Evolutionary conservation across 2,329 filamentous ascomycete species (phyloP).

Genomic region (Davidsoniella australis): DNA sequence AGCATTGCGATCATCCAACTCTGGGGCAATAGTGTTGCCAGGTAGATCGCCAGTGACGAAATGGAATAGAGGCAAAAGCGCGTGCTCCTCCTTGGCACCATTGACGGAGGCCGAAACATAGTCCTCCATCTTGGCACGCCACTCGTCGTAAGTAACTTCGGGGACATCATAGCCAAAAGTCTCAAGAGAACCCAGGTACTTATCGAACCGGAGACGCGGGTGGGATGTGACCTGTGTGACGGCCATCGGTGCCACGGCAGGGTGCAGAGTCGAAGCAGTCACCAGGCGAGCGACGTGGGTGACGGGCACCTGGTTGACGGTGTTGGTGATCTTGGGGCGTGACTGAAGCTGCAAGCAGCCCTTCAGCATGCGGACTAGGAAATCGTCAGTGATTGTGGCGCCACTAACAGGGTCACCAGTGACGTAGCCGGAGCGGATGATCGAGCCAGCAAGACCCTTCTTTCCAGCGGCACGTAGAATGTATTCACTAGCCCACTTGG

Average conservation of each 20-base stretch:
- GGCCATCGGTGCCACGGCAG: slow-evolving; percentile 23
- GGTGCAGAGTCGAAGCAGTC: slow-evolving; percentile 53
- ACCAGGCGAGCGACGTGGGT: slow-evolving; percentile 69
- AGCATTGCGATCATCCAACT: slow-evolving; percentile 48
- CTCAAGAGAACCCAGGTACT: slow-evolving; percentile 55
- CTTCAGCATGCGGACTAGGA: slow-evolving; percentile 72
- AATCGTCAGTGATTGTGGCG: slow-evolving; percentile 70
- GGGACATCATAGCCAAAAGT: slow-evolving; percentile 57
- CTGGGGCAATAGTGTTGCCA: slow-evolving; percentile 48
- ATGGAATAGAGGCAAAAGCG: slow-evolving; percentile 47
- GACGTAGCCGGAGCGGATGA: slow-evolving; percentile 76
- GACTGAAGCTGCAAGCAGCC: slow-evolving; percentile 65
- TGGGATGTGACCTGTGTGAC: slow-evolving; percentile 69
- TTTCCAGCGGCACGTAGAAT: slow-evolving; percentile 63
- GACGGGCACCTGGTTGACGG: slow-evolving; percentile 79
- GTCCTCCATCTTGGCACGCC: slow-evolving; percentile 36
- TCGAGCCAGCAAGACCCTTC: slow-evolving; percentile 56
- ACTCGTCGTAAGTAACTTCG: slow-evolving; percentile 48
- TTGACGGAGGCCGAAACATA: slow-evolving; percentile 17
- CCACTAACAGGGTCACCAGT: slow-evolving; percentile 56
- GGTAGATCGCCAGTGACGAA: slow-evolving; percentile 54
- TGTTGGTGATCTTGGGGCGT: slow-evolving; percentile 65
- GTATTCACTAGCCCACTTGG: slow-evolving; percentile 63
- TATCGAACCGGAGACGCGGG: slow-evolving; percentile 59
- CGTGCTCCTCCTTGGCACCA: slow-evolving; percentile 18